phyloP scores from a whole-genome alignment of 176 grass and related monocot genomes.

The Elymus sibiricus region DNA sequence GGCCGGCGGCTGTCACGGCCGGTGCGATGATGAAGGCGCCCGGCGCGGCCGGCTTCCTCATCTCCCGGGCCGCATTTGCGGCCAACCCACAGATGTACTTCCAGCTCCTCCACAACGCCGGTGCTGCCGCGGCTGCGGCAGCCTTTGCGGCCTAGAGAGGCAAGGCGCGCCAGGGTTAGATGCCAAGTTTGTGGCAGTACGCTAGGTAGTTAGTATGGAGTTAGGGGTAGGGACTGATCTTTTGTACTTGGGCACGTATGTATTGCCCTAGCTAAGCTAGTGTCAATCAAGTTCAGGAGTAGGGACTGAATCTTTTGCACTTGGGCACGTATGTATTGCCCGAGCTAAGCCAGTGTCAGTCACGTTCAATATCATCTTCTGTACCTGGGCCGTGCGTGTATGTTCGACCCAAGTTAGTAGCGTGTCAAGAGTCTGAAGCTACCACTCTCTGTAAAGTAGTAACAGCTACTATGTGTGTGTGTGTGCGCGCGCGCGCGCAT shows the following conservation, averaged over 20 bases:
- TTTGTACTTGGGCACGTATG: background rate
- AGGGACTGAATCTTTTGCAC: background rate
- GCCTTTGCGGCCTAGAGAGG: background rate
- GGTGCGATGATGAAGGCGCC: background rate
- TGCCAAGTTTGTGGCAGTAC: background rate
- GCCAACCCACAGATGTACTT: background rate
- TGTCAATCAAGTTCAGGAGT: background rate
- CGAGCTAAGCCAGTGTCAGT: background rate
- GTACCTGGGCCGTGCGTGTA: background rate
- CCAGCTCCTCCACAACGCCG: background rate
- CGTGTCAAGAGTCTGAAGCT: no score
- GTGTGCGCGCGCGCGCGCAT: background rate
- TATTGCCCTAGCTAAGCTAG: background rate
- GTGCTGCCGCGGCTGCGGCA: background rate
- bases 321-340: background rate
- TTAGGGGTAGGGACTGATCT: background rate
- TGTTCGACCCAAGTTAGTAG: background rate
- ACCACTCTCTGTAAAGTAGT: background rate
- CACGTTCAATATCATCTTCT: background rate
- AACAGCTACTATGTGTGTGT: background rate
- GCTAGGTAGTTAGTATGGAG: background rate
- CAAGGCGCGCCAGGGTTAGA: background rate
- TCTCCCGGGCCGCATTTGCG: background rate
- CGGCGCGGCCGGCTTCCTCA: background rate
- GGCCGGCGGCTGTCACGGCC: background rate